Evolutionary conservation across 345 rosid genomes (phyloP), one percentile per base, ranked within the genome.

Genomic region (Eucalyptus shirleyi): DNA sequence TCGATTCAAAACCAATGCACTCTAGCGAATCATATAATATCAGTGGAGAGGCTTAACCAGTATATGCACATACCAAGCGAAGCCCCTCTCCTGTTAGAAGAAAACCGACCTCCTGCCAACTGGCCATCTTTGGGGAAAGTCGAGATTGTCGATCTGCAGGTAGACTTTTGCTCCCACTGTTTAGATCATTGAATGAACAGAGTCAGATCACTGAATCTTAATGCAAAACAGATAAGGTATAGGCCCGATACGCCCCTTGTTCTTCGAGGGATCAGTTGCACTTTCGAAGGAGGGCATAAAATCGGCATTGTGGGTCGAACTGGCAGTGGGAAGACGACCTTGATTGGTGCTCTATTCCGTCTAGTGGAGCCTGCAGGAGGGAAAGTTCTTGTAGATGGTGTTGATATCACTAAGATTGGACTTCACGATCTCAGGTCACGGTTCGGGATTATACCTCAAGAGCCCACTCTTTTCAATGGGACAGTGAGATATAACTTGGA

Each of bases 291-390:
- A 92, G 99, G 99, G 26, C 97, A 97, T 86, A 97, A 95, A 94
- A 97, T 98, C 45, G 99, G 99, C 18, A 94, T 97, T 56, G 98
- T 98, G 91, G 99, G 99, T 40, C 93, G 98, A 80, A 98, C 99
- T 5, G 99, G 99, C 59, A 96, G 99, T 65, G 99, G 99, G 72
- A 98, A 98, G 95, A 94, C 99, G 5, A 98, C 99, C 86, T 94
- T 97, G 81, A 98, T 96, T 6, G 91, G 99, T 91, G 98, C 99
- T 92, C 85, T 96, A 86, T 98, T 97, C 92, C 98, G 97, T 87
- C 95, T 97, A 88, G 99, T 97, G 88, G 99, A 98, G 88, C 99
- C 99, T 3, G 95, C 92, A 1, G 97, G 96, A 88, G 99, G 99
- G 91, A 95, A 92, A 91, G 95, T 97, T 47, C 42, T 96, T 14